Evolutionary conservation across 257 asterid species (phyloP), one percentile per base, ranked within the genome.

Genomic region (Buddleja alternifolia): DNA sequence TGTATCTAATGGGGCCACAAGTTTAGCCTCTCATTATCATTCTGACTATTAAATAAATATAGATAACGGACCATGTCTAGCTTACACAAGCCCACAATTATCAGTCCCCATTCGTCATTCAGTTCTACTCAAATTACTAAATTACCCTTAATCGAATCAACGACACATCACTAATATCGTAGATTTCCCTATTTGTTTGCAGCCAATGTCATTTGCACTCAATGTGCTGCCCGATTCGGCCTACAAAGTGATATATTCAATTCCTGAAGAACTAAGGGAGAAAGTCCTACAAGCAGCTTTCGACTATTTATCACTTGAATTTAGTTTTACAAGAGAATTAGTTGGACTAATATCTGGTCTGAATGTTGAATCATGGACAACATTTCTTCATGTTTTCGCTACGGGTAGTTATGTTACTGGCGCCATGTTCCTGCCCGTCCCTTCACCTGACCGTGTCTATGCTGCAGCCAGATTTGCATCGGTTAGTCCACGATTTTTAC

Each of bases 181-280:
- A 5, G 5, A 29, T 29, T 29, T 29, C 34, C 34, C 34, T 29
- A 29, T 29, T 29, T 29, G 5, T 29, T 69, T 60, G 76, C 80
- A 84, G 87, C 87, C 85, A 3, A 63, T 74, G 71, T 83, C 86
- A 54, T 81, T 81, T 4, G 79, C 81, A 0, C 72, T 84, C 21
- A 79, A 81, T 57, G 73, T 75, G 59, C 7, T 81, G 71, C 87
- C 85, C 0, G 83, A 73, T 54, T 77, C 83, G 17, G 63, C 67
- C 4, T 77, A 79, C 73, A 73, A 72, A 47, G 77, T 84, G 0
- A 58, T 77, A 14, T 60, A 76, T 63, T 70, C 82, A 23, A 56
- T 77, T 7, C 72, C 75, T 0, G 85, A 77, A 21, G 73, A 61
- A 67, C 5, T 29, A 29, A 78, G 71, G 24, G 72, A 81, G 62